Evolutionary conservation across 129 eudicot species (phyloP).

Genomic region (Flaveria robusta): DNA sequence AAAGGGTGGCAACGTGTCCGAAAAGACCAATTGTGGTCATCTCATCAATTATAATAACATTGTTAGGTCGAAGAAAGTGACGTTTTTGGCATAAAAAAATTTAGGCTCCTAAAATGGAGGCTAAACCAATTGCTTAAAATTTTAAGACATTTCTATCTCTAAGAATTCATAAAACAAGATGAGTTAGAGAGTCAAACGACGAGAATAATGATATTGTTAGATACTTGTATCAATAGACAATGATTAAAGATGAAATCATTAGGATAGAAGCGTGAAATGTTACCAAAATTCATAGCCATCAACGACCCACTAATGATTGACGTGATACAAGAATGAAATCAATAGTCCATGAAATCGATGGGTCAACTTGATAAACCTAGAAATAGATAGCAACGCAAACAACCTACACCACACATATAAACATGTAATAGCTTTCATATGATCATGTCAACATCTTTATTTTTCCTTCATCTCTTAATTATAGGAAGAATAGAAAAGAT

Average conservation of each 20-base stretch:
- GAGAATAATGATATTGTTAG: too few relatives aligned
- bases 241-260: not conserved
- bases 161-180: too few relatives aligned
- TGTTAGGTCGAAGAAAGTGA: constrained; percentile 32
- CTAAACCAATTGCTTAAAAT: too few relatives aligned
- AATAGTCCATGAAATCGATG: constrained; percentile 4
- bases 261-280: not conserved
- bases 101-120: too few relatives aligned
- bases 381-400: constrained; percentile 1
- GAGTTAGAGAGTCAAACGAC: too few relatives aligned
- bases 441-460: not conserved
- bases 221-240: too few relatives aligned
- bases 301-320: constrained; percentile 13
- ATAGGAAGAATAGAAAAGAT: too few relatives aligned
- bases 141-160: too few relatives aligned
- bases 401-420: constrained; percentile 13
- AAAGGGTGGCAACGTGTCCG: constrained; percentile 26
- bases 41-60: constrained; percentile 10
- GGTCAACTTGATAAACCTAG: constrained; percentile 19
- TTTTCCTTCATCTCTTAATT: too few relatives aligned
- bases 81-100: not conserved
- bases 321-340: not conserved
- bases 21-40: not conserved
- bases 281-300: not conserved
- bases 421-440: too few relatives aligned